Percentiles rank a stretch among this genome's conserved stretches.
These are phyloP conservation scores for Urostyla sp. DNA, from an alignment of 73 alveolate genomes.

Conservation along the genomic window DNA sequence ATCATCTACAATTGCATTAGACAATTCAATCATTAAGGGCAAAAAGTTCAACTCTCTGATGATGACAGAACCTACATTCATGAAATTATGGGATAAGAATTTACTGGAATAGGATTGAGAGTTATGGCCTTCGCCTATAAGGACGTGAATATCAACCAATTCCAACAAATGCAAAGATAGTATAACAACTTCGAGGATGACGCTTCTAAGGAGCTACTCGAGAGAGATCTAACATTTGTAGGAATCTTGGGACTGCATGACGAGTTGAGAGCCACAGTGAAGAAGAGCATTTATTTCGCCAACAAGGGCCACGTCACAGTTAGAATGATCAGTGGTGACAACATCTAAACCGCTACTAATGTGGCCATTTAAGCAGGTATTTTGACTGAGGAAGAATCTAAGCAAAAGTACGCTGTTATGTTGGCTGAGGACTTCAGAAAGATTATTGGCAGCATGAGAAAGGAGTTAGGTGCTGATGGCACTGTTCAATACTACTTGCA, in stretches of 20 bases:
- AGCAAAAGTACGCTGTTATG: constrained; percentile 52
- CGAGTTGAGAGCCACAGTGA: constrained; percentile 30
- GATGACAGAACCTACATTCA: constrained; percentile 14
- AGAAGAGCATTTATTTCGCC: constrained; percentile 22
- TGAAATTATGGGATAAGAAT: constrained; percentile 22
- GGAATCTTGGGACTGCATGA: constrained; percentile 53
- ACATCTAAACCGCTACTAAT: constrained; percentile 48
- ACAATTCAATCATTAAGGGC: constrained; percentile 2
- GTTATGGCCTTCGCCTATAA: constrained; percentile 50
- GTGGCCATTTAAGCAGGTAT: constrained; percentile 51
- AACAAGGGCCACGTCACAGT: constrained; percentile 44
- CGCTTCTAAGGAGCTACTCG: constrained; percentile 5
- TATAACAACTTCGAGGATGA: constrained; percentile 26
- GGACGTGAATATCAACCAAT: constrained; percentile 13
- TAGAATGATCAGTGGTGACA: constrained; percentile 62
- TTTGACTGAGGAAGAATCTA: neutral
- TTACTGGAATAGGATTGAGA: constrained; percentile 35
- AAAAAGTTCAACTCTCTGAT: constrained; percentile 27
- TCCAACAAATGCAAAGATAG: neutral
- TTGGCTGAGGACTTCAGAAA: constrained; percentile 66
- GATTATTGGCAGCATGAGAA: constrained; percentile 47
- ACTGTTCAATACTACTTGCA: constrained; percentile 57
- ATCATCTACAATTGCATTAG: constrained; percentile 24
- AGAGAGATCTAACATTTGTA: constrained; percentile 21
- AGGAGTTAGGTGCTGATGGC: constrained; percentile 48